phyloP scores from a whole-genome alignment of 1,284 basidiomycete genomes.

The Trichosporon sp. region DNA sequence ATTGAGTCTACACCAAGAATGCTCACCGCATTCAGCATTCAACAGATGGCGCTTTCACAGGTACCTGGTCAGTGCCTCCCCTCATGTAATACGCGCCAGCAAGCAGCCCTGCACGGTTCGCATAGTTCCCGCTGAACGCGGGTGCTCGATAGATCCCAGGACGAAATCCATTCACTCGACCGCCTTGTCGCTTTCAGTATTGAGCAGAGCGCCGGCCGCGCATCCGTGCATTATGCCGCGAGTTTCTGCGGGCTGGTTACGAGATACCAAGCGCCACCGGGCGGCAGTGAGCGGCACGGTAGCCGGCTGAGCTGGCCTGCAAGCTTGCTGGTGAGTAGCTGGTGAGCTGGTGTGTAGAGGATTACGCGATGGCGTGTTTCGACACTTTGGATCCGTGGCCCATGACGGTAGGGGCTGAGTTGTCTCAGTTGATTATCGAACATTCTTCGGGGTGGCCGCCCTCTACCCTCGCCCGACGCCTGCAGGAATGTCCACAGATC shows the following conservation, averaged over 20 bases:
- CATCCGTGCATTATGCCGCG: no score
- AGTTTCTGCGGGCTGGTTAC: not conserved
- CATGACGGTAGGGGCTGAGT: not conserved
- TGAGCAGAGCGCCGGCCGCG: no score
- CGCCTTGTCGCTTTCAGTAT: no score
- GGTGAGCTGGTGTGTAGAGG: not conserved
- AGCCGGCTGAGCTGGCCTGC: no score
- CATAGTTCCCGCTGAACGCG: no score
- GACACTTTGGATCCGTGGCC: not conserved
- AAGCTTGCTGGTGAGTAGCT: not conserved
- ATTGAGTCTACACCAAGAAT: not conserved
- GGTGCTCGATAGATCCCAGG: no score
- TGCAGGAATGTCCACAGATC: not conserved
- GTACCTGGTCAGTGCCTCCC: no score
- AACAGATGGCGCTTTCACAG: no score
- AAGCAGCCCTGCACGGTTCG: no score
- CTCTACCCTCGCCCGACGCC: not conserved
- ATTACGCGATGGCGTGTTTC: not conserved
- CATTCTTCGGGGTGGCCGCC: not conserved
- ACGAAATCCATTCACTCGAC: no score
- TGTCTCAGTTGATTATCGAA: conserved; percentile 1
- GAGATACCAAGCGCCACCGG: not conserved
- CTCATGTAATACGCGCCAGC: no score
- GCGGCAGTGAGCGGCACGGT: no score
- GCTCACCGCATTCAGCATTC: not conserved